Conservation (phyloP, 495 filamentous ascomycete species). For the Lepidopterella palustris region DNA sequence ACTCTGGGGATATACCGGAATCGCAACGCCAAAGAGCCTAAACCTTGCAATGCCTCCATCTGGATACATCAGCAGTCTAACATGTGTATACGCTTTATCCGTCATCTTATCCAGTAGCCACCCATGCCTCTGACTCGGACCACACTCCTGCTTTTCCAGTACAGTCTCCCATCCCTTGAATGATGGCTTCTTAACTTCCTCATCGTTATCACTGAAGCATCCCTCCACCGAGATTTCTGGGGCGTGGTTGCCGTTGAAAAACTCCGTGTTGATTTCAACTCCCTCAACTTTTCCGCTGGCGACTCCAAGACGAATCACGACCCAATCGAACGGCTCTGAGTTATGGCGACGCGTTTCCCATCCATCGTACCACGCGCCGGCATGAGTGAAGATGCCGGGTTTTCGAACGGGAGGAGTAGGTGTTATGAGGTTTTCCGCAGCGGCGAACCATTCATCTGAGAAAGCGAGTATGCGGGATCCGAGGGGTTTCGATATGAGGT, state of each 20-base stretch:
- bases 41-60: constrained; percentile 92
- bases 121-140: constrained; percentile 66
- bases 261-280: constrained; percentile 79
- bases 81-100: constrained; percentile 70
- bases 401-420: constrained; percentile 67
- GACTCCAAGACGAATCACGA: constrained; percentile 72
- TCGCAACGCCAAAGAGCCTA: constrained; percentile 69
- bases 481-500: constrained; percentile 69
- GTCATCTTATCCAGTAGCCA: constrained; percentile 63
- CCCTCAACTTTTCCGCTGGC: constrained; percentile 68
- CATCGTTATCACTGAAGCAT: constrained; percentile 49
- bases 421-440: constrained; percentile 70
- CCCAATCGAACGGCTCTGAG: constrained; percentile 71
- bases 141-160: constrained; percentile 61
- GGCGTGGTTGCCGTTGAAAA: constrained; percentile 83
- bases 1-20: constrained; percentile 62
- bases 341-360: constrained; percentile 95
- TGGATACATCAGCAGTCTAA: constrained; percentile 82
- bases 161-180: constrained; percentile 66
- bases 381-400: constrained; percentile 74
- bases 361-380: constrained; percentile 91
- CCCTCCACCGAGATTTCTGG: constrained; percentile 79
- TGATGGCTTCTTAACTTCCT: constrained; percentile 47
- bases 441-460: constrained; percentile 87
- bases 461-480: constrained; percentile 67